phyloP scores from a whole-genome alignment of 805 yeast genomes.

The Priceomyces medius region DNA sequence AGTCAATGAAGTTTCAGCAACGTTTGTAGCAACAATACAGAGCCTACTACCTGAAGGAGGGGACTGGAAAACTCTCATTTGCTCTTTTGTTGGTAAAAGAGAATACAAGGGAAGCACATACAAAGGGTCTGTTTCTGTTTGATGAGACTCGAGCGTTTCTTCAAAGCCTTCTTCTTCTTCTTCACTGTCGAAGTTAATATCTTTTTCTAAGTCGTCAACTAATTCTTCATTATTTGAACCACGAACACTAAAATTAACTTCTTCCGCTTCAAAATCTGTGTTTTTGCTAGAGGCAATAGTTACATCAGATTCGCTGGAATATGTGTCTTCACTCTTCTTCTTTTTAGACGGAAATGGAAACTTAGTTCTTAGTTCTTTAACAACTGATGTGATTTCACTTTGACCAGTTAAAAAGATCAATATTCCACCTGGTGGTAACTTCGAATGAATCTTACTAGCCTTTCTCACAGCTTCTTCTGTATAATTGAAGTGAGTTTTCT shows the following conservation, averaged over 20 bases:
- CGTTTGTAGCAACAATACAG: slow-evolving; percentile 94
- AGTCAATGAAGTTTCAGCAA: slow-evolving; percentile 96
- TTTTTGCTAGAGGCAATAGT: slow-evolving; percentile 55
- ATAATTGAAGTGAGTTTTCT: slow-evolving; percentile 74
- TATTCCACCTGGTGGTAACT: slow-evolving; percentile 91
- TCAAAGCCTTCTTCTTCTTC: slow-evolving; percentile 68
- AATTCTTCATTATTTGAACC: slow-evolving; percentile 30
- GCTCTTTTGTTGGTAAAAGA: slow-evolving; percentile 88
- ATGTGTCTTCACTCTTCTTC: slow-evolving; percentile 10
- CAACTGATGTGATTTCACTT: slow-evolving; percentile 79
- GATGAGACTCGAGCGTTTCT: slow-evolving; percentile 69
- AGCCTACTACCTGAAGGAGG: slow-evolving; percentile 86
- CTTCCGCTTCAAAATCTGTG: slow-evolving; percentile 83
- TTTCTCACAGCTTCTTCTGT: slow-evolving; percentile 84
- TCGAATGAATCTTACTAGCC: slow-evolving; percentile 80
- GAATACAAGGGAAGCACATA: slow-evolving; percentile 93
- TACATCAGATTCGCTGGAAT: slow-evolving; percentile 28
- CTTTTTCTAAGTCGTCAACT: slow-evolving; percentile 40
- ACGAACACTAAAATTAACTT: slow-evolving; percentile 68
- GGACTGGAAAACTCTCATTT: slow-evolving; percentile 82
- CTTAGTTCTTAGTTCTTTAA: slow-evolving; percentile 62
- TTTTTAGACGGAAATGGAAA: slow-evolving; percentile 54
- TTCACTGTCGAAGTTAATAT: slow-evolving; percentile 48
- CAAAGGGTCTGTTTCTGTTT: slow-evolving; percentile 71
- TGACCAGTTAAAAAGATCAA: slow-evolving; percentile 92